These are phyloP conservation scores for Nadsonia fulvescens DNA, from an alignment of 805 yeast species.

Conservation along the genomic window DNA sequence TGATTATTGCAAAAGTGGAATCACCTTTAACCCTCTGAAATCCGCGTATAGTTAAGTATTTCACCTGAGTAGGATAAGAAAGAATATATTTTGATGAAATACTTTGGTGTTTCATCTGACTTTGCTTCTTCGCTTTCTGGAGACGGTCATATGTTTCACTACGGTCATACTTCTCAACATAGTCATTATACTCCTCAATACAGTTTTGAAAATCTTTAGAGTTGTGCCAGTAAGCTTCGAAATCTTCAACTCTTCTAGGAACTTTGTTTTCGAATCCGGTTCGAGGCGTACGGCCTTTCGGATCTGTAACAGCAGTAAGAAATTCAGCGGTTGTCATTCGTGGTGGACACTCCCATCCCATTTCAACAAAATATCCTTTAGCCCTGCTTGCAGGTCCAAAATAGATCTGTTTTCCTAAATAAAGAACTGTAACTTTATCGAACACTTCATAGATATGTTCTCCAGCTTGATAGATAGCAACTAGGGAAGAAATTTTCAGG, in stretches of 20 bases:
- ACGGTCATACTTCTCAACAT: conserved; percentile 10
- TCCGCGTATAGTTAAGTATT: conserved; percentile 28
- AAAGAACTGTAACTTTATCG: conserved; percentile 33
- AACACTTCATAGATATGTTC: conserved; percentile 36
- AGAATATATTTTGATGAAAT: conserved; percentile 24
- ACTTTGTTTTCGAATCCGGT: conserved; percentile 29
- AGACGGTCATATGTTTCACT: conserved; percentile 14
- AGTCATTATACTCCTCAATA: conserved; percentile 26
- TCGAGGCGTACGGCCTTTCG: conserved; percentile 28
- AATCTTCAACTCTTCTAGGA: conserved; percentile 35
- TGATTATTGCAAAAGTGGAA: conserved; percentile 26
- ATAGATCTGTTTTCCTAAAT: conserved; percentile 39
- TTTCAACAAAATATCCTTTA: conserved; percentile 28
- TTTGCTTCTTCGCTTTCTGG: conserved; percentile 14
- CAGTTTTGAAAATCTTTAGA: conserved; percentile 26
- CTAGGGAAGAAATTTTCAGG: conserved; percentile 32
- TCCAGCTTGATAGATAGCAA: conserved; percentile 46
- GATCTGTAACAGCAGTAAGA: conserved; percentile 37
- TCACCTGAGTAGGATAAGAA: conserved; percentile 27
- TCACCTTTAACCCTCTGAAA: conserved; percentile 38
- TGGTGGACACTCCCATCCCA: conserved; percentile 40
- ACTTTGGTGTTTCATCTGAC: conserved; percentile 18
- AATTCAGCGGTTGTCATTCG: conserved; percentile 46
- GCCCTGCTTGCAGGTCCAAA: conserved; percentile 31
- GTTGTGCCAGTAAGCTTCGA: conserved; percentile 30